Evolutionary conservation across 257 asterid genomes (phyloP).

Genomic region (Perilla frutescens): DNA sequence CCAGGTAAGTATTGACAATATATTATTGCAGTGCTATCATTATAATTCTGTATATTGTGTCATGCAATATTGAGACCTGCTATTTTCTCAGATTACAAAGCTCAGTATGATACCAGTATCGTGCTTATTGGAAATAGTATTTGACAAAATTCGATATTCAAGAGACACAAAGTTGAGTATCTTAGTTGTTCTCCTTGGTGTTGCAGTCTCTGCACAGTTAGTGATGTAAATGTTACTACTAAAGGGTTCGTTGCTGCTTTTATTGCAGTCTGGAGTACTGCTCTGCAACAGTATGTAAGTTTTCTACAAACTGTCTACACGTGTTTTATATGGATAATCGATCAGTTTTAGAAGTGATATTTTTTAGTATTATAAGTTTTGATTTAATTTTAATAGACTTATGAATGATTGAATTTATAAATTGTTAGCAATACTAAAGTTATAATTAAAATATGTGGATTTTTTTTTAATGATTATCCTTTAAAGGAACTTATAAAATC

Average conservation of each 20-base stretch:
- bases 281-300: conserved; percentile 97
- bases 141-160: conserved; percentile 85
- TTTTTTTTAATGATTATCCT: too few species aligned
- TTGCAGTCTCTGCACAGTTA: conserved; percentile 89
- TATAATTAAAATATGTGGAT: too few species aligned
- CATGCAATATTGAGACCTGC: conserved; percentile 18
- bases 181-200: conserved; percentile 84
- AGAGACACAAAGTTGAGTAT: conserved; percentile 96
- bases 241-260: conserved; percentile 91
- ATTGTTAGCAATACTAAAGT: too few species aligned
- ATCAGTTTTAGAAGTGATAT: not conserved
- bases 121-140: conserved; percentile 82
- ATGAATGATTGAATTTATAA: too few species aligned
- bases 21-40: conserved; percentile 25
- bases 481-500: too few species aligned
- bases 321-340: conserved; percentile 3
- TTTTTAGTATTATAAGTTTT: too few species aligned
- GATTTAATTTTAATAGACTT: too few species aligned
- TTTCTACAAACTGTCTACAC: conserved; percentile 8
- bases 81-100: conserved; percentile 81
- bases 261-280: conserved; percentile 92
- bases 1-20: conserved; percentile 61
- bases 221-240: conserved; percentile 88
- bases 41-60: conserved; percentile 8
- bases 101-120: conserved; percentile 95